Evolutionary conservation across 2,329 filamentous ascomycete species (phyloP).

Genomic region (Paecilomyces niveus): DNA sequence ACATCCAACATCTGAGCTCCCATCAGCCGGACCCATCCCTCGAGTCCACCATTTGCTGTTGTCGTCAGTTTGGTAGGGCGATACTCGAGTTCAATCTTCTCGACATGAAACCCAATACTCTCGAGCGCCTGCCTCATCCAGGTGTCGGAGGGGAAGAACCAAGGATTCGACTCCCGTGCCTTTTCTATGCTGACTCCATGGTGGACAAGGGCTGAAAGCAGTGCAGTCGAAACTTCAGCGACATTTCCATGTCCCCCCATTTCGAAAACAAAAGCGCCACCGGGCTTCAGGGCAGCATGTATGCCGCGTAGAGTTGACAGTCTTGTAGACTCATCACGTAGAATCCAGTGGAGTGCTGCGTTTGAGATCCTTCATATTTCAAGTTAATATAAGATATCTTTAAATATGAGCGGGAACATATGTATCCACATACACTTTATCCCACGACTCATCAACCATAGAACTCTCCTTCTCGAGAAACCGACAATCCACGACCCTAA

Average conservation of each 20-base stretch:
- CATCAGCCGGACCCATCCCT: constrained; percentile 61
- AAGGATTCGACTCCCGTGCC: constrained; percentile 50
- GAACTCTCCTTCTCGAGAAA: constrained; percentile 20
- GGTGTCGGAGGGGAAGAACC: constrained; percentile 63
- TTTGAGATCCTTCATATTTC: constrained; percentile 45
- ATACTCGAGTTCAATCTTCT: constrained; percentile 56
- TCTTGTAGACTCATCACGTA: constrained; percentile 42
- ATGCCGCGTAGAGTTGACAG: constrained; percentile 48
- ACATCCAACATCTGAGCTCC: constrained; percentile 52
- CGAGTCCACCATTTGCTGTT: constrained; percentile 46
- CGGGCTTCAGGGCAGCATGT: constrained; percentile 45
- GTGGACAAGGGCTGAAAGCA: constrained; percentile 46
- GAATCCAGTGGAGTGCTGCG: constrained; percentile 61
- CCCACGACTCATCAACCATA: constrained; percentile 25
- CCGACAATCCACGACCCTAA: constrained; percentile 28
- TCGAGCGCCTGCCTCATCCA: constrained; percentile 45
- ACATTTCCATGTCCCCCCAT: constrained; percentile 67
- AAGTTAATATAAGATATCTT: neutral
- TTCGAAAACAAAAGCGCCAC: constrained; percentile 59
- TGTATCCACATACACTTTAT: constrained; percentile 43
- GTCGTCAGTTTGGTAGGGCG: constrained; percentile 50
- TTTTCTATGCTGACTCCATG: constrained; percentile 45
- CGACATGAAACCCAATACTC: constrained; percentile 39
- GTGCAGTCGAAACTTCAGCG: constrained; percentile 53
- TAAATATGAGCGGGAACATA: neutral